phyloP scores from a whole-genome alignment of 1,284 basidiomycete species.

The Cryptococcus amylolentus region DNA sequence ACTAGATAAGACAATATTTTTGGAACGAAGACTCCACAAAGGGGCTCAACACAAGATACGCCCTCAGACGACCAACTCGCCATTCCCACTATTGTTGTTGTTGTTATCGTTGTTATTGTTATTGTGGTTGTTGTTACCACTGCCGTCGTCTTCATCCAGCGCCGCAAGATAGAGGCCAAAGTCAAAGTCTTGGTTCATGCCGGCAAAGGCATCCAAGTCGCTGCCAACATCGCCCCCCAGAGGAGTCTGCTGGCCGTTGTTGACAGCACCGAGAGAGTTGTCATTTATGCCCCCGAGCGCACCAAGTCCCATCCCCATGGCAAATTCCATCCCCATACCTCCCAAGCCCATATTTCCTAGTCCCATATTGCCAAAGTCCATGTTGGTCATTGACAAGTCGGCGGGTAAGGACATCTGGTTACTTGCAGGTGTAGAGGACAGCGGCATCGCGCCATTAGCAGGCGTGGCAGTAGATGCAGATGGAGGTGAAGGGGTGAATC shows the following conservation, averaged over 20 bases:
- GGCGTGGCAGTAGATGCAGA: conserved; percentile 24
- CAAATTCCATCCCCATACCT: conserved; percentile 11
- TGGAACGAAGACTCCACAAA: too few species aligned
- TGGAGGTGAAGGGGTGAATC: conserved; percentile 31
- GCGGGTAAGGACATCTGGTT: neutral
- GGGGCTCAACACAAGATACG: neutral
- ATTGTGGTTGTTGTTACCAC: neutral
- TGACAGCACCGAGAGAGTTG: neutral
- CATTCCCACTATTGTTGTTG: neutral
- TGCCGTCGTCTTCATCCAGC: conserved; percentile 35
- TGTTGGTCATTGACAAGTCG: neutral
- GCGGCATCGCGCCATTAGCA: conserved; percentile 6
- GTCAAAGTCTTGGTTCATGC: conserved; percentile 25
- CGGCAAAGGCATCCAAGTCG: conserved; percentile 28
- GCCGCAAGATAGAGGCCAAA: conserved; percentile 39
- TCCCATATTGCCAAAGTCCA: conserved; percentile 1
- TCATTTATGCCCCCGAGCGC: conserved; percentile 8
- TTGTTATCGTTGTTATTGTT: neutral
- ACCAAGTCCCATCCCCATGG: conserved; percentile 9
- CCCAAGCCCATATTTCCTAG: neutral
- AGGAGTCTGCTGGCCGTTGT: conserved; percentile 4
- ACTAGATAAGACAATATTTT: too few species aligned
- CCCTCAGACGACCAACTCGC: neutral
- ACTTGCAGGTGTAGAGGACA: conserved; percentile 1
- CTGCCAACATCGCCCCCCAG: conserved; percentile 1